Base-by-base conservation (phyloP, 2,329 filamentous ascomycete genomes). In the Phyllosticta ampelicida region DNA sequence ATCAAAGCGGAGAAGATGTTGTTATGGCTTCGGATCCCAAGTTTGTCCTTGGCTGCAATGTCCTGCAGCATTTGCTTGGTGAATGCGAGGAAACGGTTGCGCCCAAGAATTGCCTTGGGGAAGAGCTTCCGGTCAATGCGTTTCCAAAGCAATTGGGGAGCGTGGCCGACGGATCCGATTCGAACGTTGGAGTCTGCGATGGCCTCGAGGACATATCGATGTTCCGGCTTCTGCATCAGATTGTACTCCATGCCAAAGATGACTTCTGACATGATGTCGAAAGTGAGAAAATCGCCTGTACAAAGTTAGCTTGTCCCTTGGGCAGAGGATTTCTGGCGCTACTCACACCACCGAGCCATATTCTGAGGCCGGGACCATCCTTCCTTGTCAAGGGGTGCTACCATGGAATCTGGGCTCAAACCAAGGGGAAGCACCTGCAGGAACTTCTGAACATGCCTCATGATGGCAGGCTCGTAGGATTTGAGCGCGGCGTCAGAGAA, bases 211-310 rank as follows among this genome's bases (percentile, higher is more conserved):
- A 73, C 73, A 60, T 73, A 70, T 13, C 76, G 66, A 60, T 76
- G 74, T 36, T 63, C 64, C 8, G 70, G 68, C 19, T 70, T 68
- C 61, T 73, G 70, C 56, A 77, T 61, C 73, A 76, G 74, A 28
- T 69, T 67, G 62, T 77, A 75, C 50, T 73, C 67, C 63, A 76
- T 74, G 2, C 74, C 74, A 62, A 77, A 75, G 18, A 72, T 72
- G 19, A 78, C 63, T 60, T 78, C 76, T 11, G 75, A 76, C 73
- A 80, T 79, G 60, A 80, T 74, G 59, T 80, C 78, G 61, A 80
- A 76, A 11, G 75, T 73, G 30, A 80, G 65, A 67, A 73, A 78
- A 60, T 74, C 56, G 48, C 49, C 36, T 44, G n/a, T n/a, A 16
- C n/a, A 8, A n/a, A n/a, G 13, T 44, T n/a, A 44, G 36, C 36